Evolutionary conservation across 192 early-diverging fungal genomes (phyloP).

Genomic region (Allomyces arbusculus): DNA sequence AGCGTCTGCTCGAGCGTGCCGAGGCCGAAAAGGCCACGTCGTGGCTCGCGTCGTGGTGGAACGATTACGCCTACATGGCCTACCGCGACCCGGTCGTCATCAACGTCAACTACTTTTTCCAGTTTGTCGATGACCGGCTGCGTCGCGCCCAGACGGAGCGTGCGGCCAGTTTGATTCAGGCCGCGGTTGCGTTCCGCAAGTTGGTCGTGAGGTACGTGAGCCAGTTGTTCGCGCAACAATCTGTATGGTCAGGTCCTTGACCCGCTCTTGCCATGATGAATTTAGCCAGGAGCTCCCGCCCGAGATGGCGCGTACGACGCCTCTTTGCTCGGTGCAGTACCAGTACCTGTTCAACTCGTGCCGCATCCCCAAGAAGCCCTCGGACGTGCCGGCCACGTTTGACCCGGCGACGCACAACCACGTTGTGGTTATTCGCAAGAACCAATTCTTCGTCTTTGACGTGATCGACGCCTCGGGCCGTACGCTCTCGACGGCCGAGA

Average conservation of each 20-base stretch:
- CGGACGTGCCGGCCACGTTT: slow-evolving; percentile 52
- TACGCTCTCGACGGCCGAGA: slow-evolving; percentile 61
- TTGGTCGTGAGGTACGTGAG: slow-evolving; percentile 48
- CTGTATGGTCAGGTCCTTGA: not conserved
- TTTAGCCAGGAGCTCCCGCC: not conserved
- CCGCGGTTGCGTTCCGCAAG: slow-evolving; percentile 69
- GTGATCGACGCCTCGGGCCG: slow-evolving; percentile 45
- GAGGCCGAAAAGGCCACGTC: slow-evolving; percentile 50
- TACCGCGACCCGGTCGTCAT: slow-evolving; percentile 93
- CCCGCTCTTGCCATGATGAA: not conserved
- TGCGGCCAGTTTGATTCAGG: slow-evolving; percentile 76
- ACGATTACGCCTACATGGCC: slow-evolving; percentile 76
- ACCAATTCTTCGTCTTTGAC: slow-evolving; percentile 70
- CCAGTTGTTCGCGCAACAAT: no score
- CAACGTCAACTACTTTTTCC: slow-evolving; percentile 92
- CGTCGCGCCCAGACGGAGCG: slow-evolving; percentile 35
- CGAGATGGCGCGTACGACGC: not conserved
- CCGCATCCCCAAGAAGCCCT: slow-evolving; percentile 69
- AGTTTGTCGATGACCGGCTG: slow-evolving; percentile 65
- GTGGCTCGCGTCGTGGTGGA: slow-evolving; percentile 98
- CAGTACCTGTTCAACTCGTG: slow-evolving; percentile 90
- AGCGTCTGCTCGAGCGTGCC: slow-evolving; percentile 55
- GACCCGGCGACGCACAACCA: slow-evolving; percentile 60
- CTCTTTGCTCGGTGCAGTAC: slow-evolving; percentile 18
- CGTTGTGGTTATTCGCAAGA: slow-evolving; percentile 71